Base-by-base conservation (phyloP, 805 yeast genomes). In the Sugiyamaella mastotermitis region DNA sequence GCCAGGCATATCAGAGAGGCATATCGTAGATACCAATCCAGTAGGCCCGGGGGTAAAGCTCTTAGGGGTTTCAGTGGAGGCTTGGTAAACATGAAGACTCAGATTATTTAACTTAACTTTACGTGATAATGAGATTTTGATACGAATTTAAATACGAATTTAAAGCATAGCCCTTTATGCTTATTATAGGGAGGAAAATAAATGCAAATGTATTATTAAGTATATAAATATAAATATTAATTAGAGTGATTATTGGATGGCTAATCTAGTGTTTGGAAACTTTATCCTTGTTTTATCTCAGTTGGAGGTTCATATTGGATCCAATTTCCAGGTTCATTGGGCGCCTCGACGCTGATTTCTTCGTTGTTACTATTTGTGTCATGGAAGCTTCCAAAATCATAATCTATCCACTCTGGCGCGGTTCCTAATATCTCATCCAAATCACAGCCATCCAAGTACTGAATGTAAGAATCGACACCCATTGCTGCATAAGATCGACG, bases 1-100 rank as follows among this genome's bases (percentile, higher is more conserved):
- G 84, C 90, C 0, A 74, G 76, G 42, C 95, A 88, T 58, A 78
- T 88, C 8, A 79, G 80, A 42, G 95, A 86, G 53, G 96, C 97
- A 0, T 86, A 92, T 87, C 67, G 96, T 52, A 63, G 80, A 37
- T 59, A 85, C 30, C 96, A 87, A 57, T 61, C 67, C 1, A 62
- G 62, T 1, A 69, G 71, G 31, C 74, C 73, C 51, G 72, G 68
- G 32, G 80, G 76, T 45, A 75, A 71, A 42, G 81, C 92, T 2
- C 56, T 78, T 30, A 68, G 86, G 42, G 78, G 81, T 37, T 85
- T 80, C 57, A 73, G 78, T 22, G 95, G 87, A 9, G 86, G 87
- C 1, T 61, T 74, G 45, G 62, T 79, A 28, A 66, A 64, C 43
- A 61, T 74, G 2, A 64, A 72, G 47, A 71, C 81, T 2, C 69